phyloP scores from a whole-genome alignment of 176 grass and related monocot genomes.

The Paspalum notatum region DNA sequence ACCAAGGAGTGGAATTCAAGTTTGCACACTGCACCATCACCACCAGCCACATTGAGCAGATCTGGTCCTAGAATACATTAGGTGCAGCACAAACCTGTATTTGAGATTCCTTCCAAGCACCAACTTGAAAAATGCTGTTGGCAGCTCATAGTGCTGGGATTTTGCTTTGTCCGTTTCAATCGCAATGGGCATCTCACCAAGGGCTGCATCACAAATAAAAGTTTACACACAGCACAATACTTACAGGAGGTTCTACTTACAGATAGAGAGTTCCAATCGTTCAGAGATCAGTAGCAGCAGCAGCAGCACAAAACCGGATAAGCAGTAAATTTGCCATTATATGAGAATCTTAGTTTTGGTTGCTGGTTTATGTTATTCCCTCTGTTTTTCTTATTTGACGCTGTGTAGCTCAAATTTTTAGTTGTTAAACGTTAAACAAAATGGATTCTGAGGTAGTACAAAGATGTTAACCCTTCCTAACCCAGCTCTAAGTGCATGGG shows the following conservation, averaged over 20 bases:
- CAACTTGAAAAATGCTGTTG: constrained; percentile 88
- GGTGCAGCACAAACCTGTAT: constrained; percentile 60
- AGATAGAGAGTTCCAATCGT: neutral
- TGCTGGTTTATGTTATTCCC: too few species aligned
- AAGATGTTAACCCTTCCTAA: too few species aligned
- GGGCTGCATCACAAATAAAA: constrained; percentile 43
- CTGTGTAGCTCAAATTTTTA: too few species aligned
- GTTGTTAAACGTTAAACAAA: too few species aligned
- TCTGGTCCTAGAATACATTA: neutral
- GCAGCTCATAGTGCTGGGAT: constrained; percentile 85
- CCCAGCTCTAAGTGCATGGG: too few species aligned
- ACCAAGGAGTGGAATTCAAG: neutral
- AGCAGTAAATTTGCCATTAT: too few species aligned
- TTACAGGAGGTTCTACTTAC: neutral
- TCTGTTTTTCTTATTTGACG: too few species aligned
- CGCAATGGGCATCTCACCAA: constrained; percentile 87
- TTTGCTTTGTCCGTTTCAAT: constrained; percentile 87
- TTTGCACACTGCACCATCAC: neutral
- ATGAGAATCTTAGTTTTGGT: too few species aligned
- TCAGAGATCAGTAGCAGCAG: neutral
- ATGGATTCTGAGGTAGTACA: too few species aligned
- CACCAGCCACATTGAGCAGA: neutral
- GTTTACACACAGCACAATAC: neutral
- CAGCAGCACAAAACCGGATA: too few species aligned
- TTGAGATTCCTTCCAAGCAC: constrained; percentile 85